Evolutionary conservation across 768 basidiomycete species (phyloP).

Genomic region (Hygrophorus pudorinus): DNA sequence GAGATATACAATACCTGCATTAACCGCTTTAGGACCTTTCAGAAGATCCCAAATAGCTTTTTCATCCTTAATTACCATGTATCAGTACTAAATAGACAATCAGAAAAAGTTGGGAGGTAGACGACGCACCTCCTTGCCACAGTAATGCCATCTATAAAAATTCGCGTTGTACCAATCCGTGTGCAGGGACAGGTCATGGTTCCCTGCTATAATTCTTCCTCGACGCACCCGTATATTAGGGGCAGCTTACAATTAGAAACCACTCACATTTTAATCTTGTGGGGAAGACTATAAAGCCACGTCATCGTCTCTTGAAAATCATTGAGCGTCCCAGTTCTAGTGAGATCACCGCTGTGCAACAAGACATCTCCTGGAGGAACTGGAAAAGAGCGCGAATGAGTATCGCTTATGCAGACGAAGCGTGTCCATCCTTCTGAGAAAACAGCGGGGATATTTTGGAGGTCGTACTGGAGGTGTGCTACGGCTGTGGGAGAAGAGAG

Average conservation of each 20-base stretch:
- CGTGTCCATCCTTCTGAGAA: slow-evolving; percentile 39
- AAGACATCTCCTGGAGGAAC: slow-evolving; percentile 59
- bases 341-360: slow-evolving; percentile 57
- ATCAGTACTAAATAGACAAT: not conserved
- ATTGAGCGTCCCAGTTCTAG: slow-evolving; percentile 32
- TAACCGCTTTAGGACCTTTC: slow-evolving; percentile 21
- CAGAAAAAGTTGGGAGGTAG: not conserved
- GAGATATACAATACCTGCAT: slow-evolving; percentile 45
- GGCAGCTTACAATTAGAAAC: slow-evolving; percentile 15
- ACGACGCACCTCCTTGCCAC: slow-evolving; percentile 19
- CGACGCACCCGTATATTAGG: not conserved
- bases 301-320: slow-evolving; percentile 42
- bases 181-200: slow-evolving; percentile 49
- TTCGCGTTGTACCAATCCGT: slow-evolving; percentile 29
- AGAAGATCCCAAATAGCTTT: slow-evolving; percentile 23
- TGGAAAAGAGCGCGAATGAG: slow-evolving; percentile 32
- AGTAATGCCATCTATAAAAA: slow-evolving; percentile 19
- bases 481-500: slow-evolving; percentile 18
- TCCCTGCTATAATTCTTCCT: slow-evolving; percentile 57
- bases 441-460: slow-evolving; percentile 18
- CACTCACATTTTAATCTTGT: slow-evolving; percentile 45
- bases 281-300: slow-evolving; percentile 49
- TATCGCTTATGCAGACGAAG: slow-evolving; percentile 54
- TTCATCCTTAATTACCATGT: slow-evolving; percentile 9
- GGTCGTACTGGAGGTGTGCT: slow-evolving; percentile 29